phyloP scores from a whole-genome alignment of 2,329 filamentous ascomycete genomes.

The Ceratocystis eucalypticola region DNA sequence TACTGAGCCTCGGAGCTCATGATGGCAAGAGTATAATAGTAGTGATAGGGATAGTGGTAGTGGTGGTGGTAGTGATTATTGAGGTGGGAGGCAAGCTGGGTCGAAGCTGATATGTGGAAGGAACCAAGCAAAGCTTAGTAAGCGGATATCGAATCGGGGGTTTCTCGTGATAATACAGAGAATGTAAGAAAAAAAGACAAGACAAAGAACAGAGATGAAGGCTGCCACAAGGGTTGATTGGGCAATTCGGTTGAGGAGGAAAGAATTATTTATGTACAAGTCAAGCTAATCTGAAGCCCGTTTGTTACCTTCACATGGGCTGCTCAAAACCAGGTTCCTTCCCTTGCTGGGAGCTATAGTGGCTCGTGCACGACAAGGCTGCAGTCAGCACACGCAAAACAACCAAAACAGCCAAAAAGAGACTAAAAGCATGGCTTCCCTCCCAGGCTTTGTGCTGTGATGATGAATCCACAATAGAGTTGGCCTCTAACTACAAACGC shows the following conservation, averaged over 20 bases:
- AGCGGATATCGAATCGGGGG: not conserved
- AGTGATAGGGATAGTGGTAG: not conserved
- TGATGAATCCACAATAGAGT: not conserved
- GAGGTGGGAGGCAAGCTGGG: not conserved
- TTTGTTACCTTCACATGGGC: not conserved
- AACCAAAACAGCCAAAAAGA: too few species aligned
- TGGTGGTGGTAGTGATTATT: not conserved
- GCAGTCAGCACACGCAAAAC: slow-evolving; percentile 18
- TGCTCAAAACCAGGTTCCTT: slow-evolving; percentile 4
- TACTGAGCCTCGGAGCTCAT: slow-evolving; percentile 76
- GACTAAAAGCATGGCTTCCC: not conserved
- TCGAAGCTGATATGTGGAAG: not conserved
- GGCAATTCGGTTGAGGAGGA: too few species aligned
- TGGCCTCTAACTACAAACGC: not conserved
- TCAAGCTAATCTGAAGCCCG: not conserved
- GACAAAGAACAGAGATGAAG: not conserved
- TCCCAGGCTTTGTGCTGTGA: not conserved
- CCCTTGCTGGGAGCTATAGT: slow-evolving; percentile 13
- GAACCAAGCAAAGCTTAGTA: not conserved
- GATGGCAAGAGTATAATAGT: slow-evolving; percentile 26
- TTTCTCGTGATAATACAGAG: not conserved
- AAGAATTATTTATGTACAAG: not conserved
- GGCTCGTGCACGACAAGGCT: slow-evolving; percentile 18
- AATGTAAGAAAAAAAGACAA: not conserved
- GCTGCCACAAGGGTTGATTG: not conserved